Evolutionary conservation across 2,329 filamentous ascomycete genomes (phyloP), one percentile per base, ranked within the genome.

Genomic region (Phialophora macrospora): DNA sequence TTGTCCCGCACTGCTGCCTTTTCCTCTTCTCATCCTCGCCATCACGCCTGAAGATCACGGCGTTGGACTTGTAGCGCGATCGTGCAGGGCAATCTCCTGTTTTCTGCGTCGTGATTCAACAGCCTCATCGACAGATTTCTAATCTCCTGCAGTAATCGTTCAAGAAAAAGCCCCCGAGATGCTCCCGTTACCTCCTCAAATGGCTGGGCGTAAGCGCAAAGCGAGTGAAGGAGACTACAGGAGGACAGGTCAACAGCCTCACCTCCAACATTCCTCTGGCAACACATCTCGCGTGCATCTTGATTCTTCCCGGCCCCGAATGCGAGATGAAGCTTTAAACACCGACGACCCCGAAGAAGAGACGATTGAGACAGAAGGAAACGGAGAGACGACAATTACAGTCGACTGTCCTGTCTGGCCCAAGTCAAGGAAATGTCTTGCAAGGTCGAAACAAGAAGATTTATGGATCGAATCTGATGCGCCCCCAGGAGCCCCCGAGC

Each of bases 181-280:
- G 2, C 8, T 28, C 11, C 30, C 8, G 17, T 22, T 4, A 46
- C 32, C 52, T 20, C 14, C 57, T 17, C 55, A 55, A 30, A 63
- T 65, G 54, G 48, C 52, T 20, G 60, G 62, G 26, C 61, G 66
- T 32, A 70, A 70, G 34, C 68, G 68, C 51, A 66, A 55, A n/a
- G 68, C 68, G 8, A 62, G 58, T 28, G 68, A 70, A 52, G 68
- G 68, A 64, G 66, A 68, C 54, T 59, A 64, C 24, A 30, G 32
- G 6, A 4, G 7, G 22, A 17, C 52, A 34, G 28, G 17, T 30
- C 52, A 9, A 9, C 9, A 34, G 28, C 5, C 5, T 28, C 34
- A 7, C 52, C 14, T 26, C 8, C 28, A 55, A 55, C 14, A 6
- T 30, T 34, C 24, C 20, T 7, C 20, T 26, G 20, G 48, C 48